phyloP scores from a whole-genome alignment of 2,329 filamentous ascomycete species.

The Sporothrix pseudoabietina region DNA sequence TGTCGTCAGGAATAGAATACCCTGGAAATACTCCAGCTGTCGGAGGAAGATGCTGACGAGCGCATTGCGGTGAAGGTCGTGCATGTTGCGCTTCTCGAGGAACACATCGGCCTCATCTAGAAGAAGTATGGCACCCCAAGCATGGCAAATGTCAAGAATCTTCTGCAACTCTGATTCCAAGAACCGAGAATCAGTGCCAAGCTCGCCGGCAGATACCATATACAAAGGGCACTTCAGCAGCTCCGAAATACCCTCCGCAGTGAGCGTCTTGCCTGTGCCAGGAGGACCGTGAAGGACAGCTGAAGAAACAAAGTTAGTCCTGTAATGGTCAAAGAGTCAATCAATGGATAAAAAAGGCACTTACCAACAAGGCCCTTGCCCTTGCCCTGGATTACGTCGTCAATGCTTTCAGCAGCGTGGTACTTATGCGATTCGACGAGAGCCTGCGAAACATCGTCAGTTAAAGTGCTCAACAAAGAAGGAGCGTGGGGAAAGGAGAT shows the following conservation, averaged over 20 bases:
- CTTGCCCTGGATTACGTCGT: constrained; percentile 81
- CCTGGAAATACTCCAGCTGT: constrained; percentile 87
- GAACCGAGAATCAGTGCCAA: constrained; percentile 48
- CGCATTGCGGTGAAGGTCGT: constrained; percentile 53
- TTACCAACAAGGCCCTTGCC: constrained; percentile 76
- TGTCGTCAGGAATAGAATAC: constrained; percentile 86
- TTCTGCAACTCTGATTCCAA: constrained; percentile 53
- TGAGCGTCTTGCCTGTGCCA: constrained; percentile 52
- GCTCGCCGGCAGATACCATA: constrained; percentile 59
- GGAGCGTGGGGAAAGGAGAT: background rate
- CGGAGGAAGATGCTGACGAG: constrained; percentile 77
- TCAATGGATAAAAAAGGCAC: constrained; percentile 34
- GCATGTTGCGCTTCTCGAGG: constrained; percentile 50
- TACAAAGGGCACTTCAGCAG: constrained; percentile 50
- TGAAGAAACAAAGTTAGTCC: constrained; percentile 33
- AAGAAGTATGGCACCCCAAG: constrained; percentile 55
- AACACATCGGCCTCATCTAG: constrained; percentile 59
- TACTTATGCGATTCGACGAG: constrained; percentile 84
- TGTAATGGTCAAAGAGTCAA: background rate
- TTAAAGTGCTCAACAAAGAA: background rate
- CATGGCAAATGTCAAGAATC: constrained; percentile 51
- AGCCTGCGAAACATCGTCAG: constrained; percentile 48
- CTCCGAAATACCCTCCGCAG: constrained; percentile 47
- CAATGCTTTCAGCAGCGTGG: constrained; percentile 77
- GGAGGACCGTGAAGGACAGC: constrained; percentile 75